A percentile compares a stretch with the other conserved stretches of the same genome.
phyloP scores from a whole-genome alignment of 2,329 filamentous ascomycete genomes.

The Cylindrodendrum hubeiense region DNA sequence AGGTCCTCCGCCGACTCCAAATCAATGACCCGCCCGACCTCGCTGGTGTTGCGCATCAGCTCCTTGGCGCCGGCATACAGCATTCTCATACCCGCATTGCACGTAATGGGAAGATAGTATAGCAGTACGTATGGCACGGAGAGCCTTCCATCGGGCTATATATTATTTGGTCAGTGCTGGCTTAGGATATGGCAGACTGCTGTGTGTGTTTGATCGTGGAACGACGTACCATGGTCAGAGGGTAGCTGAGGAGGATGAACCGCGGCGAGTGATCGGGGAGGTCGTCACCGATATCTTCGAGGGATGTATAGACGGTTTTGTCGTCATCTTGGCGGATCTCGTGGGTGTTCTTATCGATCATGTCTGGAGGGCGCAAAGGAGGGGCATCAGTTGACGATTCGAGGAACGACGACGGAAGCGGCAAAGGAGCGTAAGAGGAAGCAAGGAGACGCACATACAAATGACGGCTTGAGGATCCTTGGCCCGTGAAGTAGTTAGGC shows the following conservation, averaged over 20 bases:
- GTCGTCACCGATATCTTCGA: constrained; percentile 87
- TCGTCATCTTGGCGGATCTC: constrained; percentile 90
- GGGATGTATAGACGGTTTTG: constrained; percentile 80
- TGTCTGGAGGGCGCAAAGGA: constrained; percentile 66
- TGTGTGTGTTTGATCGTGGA: not conserved
- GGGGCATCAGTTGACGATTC: constrained; percentile 27
- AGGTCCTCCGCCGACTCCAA: constrained; percentile 85
- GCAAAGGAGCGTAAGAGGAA: not conserved
- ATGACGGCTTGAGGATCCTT: constrained; percentile 92
- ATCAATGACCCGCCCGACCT: constrained; percentile 90
- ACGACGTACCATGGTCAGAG: constrained; percentile 80
- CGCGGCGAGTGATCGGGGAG: constrained; percentile 92
- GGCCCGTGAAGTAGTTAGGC: constrained; percentile 87
- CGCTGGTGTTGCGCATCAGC: constrained; percentile 91
- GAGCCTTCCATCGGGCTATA: constrained; percentile 81
- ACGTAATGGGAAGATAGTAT: constrained; percentile 94
- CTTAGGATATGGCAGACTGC: not conserved
- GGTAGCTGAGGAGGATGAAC: constrained; percentile 92
- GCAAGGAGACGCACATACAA: constrained; percentile 74
- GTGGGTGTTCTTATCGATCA: constrained; percentile 90
- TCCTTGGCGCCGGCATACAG: constrained; percentile 96
- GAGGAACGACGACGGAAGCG: not conserved
- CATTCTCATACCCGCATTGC: constrained; percentile 90
- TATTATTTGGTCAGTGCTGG: constrained; percentile 27
- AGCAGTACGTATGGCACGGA: constrained; percentile 94